phyloP scores from a whole-genome alignment of 768 basidiomycete genomes.

The Phylloporus sp. region DNA sequence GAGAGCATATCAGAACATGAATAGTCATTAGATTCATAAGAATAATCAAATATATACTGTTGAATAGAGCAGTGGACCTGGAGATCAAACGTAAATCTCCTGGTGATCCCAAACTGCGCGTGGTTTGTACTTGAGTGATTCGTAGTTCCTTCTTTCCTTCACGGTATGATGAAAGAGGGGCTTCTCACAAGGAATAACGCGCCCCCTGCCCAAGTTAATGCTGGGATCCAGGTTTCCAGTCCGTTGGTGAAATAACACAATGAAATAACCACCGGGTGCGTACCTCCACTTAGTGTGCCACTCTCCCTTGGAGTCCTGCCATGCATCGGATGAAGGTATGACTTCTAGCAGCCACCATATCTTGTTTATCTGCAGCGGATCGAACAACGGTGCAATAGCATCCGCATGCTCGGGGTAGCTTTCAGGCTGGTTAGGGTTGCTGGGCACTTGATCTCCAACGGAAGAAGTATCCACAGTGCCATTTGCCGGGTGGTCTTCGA shows the following conservation, averaged over 20 bases:
- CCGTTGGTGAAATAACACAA: conserved; percentile 1
- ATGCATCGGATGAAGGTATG: conserved; percentile 48
- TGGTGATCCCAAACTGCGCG: conserved; percentile 48
- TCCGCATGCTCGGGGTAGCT: conserved; percentile 15
- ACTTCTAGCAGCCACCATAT: conserved; percentile 77
- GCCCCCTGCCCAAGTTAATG: conserved; percentile 53
- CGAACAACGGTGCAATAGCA: conserved; percentile 51
- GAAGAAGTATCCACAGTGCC: not conserved
- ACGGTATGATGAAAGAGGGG: conserved; percentile 67
- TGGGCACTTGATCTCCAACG: not conserved
- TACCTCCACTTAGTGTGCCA: conserved; percentile 59
- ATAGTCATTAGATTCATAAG: not conserved
- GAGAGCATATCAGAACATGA: not conserved
- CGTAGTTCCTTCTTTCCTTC: conserved; percentile 49
- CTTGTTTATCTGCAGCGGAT: conserved; percentile 41
- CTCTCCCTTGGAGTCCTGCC: conserved; percentile 51
- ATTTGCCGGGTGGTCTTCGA: not conserved
- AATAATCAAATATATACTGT: not conserved
- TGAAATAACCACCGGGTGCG: conserved; percentile 20
- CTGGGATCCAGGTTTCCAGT: conserved; percentile 8
- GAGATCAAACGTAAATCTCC: conserved; percentile 40
- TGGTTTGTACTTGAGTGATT: conserved; percentile 52
- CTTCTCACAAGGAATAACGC: conserved; percentile 40
- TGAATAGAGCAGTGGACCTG: not conserved
- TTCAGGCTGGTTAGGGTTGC: not conserved